Conservation (phyloP, 305 asterid species). For the Plantago coronopus region DNA sequence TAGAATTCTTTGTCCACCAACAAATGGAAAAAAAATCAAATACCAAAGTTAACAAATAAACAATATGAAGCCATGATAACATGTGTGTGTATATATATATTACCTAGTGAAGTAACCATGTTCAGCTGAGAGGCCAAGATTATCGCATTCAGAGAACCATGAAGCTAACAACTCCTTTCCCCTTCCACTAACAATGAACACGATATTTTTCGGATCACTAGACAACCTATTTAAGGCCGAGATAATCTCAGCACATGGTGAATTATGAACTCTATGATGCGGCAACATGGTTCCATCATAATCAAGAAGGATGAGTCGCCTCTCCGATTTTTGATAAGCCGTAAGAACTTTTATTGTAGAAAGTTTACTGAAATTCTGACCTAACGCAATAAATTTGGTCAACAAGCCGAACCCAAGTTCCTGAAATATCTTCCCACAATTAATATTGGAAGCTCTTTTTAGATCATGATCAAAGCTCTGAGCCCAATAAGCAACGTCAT, state of each 20-base stretch:
- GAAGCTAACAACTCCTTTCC: conserved; percentile 59
- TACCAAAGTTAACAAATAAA: conserved; percentile 1
- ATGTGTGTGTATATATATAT: no score
- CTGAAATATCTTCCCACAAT: conserved; percentile 75
- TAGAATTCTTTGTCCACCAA: conserved; percentile 56
- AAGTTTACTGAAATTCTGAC: conserved; percentile 71
- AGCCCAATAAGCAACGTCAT: no score
- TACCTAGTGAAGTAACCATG: conserved; percentile 84
- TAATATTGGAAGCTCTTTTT: conserved; percentile 61
- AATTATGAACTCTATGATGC: conserved; percentile 53
- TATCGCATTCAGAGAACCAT: conserved; percentile 71
- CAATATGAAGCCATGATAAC: no score
- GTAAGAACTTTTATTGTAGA: conserved; percentile 57
- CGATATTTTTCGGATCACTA: conserved; percentile 63
- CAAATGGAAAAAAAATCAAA: not conserved
- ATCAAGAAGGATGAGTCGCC: conserved; percentile 70
- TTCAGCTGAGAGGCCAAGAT: conserved; percentile 79
- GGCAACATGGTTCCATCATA: conserved; percentile 91
- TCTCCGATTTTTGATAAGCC: conserved; percentile 40
- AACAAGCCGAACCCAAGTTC: conserved; percentile 74
- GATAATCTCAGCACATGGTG: conserved; percentile 59
- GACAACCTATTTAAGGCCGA: conserved; percentile 53
- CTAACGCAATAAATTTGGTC: conserved; percentile 65
- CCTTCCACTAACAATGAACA: conserved; percentile 81
- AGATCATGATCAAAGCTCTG: conserved; percentile 79